phyloP scores from a whole-genome alignment of 768 basidiomycete species.

The Mycena vulgaris region DNA sequence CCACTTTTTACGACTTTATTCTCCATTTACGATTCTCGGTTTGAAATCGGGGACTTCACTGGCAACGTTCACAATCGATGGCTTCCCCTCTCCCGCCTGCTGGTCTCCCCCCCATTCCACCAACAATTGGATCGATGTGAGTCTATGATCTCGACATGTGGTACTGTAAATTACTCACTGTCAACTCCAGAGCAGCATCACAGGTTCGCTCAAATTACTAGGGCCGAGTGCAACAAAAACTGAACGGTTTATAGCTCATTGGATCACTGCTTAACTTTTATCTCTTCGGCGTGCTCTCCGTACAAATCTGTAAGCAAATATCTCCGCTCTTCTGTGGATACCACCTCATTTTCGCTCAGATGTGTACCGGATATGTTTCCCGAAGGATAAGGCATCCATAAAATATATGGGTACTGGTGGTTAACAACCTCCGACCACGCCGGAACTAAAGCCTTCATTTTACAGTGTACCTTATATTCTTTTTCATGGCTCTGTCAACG shows the following conservation, averaged over 20 bases:
- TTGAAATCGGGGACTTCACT: conserved; percentile 17
- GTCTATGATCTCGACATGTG: not conserved
- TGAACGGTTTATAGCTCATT: conserved; percentile 21
- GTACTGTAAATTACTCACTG: not conserved
- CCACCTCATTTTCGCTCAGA: conserved; percentile 10
- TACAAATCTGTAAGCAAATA: conserved; percentile 31
- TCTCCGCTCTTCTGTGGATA: no score
- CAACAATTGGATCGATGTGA: conserved; percentile 31
- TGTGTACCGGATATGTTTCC: conserved; percentile 31
- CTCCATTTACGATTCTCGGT: conserved; percentile 20
- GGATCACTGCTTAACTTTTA: conserved; percentile 33
- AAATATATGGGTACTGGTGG: conserved; percentile 25
- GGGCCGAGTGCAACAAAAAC: not conserved
- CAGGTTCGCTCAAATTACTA: conserved; percentile 22
- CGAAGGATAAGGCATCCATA: conserved; percentile 33
- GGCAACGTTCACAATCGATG: conserved; percentile 22
- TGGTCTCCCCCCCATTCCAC: conserved; percentile 30
- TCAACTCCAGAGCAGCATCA: conserved; percentile 17
- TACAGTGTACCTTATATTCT: conserved; percentile 33
- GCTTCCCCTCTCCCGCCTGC: conserved; percentile 11
- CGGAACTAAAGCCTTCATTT: not conserved
- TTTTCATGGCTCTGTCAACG: conserved; percentile 31
- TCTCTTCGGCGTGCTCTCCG: conserved; percentile 32
- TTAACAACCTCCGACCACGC: no score
- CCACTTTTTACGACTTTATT: not conserved